Base-by-base conservation (phyloP, 2,329 filamentous ascomycete species). In the Arachnomyces sp. region DNA sequence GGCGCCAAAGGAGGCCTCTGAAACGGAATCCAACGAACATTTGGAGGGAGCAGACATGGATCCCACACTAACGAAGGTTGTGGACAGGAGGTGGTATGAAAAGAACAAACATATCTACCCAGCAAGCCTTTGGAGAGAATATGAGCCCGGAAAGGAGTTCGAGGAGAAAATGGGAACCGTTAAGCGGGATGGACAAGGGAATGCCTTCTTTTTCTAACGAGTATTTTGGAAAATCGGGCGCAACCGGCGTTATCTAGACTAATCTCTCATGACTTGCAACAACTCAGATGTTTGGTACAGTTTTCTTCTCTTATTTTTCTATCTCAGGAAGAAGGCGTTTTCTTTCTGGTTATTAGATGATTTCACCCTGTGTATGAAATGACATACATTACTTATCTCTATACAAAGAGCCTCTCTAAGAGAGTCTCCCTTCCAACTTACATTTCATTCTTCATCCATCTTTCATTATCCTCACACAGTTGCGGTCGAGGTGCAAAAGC, bases 61-160 rank as follows among this genome's bases (percentile, higher is more conserved):
- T 52, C 80, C 89, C 1, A 75, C 75, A 2, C 65, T 84, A 46
- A 96, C 90, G 2, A 96, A 95, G 59, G 89, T 98, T 3, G 90
- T 98, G 3, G 90, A 98, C 66, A 76, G 92, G 44, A 73, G 92
- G 44, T 98, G 92, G 92, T 98, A 95, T 60, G 88, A 95, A 68
- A 78, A 81, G 56, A 95, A 96, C 61, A 98, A 96, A 65, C 92
- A 98, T 63, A 96, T 98, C 43, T 98, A 90, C 60, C 92, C 92
- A 0, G 90, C 90, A 14, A 96, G 86, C 58, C 76, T 90, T 34
- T 98, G 92, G 92, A 86, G 89, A 53, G 84, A 94, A 47, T 98
- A 94, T 60, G 89, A 94, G 50, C 83, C 88, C 0, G 85, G 86
- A 45, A 85, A 84, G 62, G 84, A 95, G 54, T 94, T 69, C 48